Evolutionary conservation across 768 basidiomycete species (phyloP).

Genomic region (Gelatoporia subvermispora): DNA sequence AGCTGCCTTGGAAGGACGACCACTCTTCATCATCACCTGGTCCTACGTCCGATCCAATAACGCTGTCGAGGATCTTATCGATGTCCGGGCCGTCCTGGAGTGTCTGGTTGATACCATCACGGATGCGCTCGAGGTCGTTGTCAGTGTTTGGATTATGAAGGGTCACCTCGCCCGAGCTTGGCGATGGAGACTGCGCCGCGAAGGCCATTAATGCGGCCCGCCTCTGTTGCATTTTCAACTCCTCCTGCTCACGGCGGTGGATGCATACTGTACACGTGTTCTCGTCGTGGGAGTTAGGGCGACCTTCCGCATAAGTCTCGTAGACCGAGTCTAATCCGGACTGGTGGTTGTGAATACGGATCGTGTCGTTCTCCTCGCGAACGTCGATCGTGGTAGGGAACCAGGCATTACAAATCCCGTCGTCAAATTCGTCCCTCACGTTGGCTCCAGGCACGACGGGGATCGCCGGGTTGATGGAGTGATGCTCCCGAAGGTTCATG

Average conservation of each 20-base stretch:
- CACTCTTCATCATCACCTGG: not conserved
- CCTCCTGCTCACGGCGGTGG: constrained; percentile 4
- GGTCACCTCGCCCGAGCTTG: constrained; percentile 6
- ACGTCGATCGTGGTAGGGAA: constrained; percentile 19
- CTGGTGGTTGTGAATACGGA: constrained; percentile 7
- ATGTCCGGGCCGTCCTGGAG: not conserved
- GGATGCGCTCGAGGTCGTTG: not conserved
- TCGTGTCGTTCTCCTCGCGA: constrained; percentile 5
- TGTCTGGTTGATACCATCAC: not conserved
- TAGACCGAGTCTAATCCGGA: constrained; percentile 27
- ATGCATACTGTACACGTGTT: constrained; percentile 29
- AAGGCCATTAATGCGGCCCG: too few relatives aligned
- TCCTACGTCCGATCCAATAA: constrained; percentile 2
- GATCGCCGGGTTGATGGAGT: constrained; percentile 38
- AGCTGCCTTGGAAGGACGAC: not conserved
- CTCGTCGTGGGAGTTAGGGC: constrained; percentile 38
- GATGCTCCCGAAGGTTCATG: constrained; percentile 54
- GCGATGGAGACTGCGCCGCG: not conserved
- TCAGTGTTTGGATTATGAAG: constrained; percentile 19
- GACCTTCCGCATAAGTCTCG: constrained; percentile 34
- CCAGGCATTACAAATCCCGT: constrained; percentile 41
- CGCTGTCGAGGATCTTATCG: constrained; percentile 22
- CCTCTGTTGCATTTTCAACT: too few relatives aligned
- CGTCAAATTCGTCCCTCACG: constrained; percentile 21
- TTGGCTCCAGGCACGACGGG: constrained; percentile 22